These are phyloP conservation scores for Penicillium sp. DNA, from an alignment of 2,329 filamentous ascomycete genomes.

Conservation along the genomic window DNA sequence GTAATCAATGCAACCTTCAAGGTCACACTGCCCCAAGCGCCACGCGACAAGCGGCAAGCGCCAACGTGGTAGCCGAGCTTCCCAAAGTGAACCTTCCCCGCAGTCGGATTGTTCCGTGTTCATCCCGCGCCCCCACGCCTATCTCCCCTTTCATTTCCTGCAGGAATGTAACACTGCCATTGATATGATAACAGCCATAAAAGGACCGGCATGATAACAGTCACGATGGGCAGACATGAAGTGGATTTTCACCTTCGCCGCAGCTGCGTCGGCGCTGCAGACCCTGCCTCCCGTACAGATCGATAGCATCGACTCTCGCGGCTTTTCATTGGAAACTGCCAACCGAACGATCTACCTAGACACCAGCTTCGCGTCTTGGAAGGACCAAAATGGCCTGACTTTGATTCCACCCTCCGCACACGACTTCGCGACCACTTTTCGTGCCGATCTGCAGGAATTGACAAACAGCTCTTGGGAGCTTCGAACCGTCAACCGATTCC, in stretches of 20 bases:
- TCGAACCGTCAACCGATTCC: constrained; percentile 37
- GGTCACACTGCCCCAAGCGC: not conserved
- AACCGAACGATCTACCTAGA: constrained; percentile 42
- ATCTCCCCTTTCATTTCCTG: not conserved
- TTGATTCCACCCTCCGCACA: constrained; percentile 54
- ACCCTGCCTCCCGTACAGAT: constrained; percentile 40
- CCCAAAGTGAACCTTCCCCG: not conserved
- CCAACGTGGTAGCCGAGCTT: not conserved
- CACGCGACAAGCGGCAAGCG: not conserved
- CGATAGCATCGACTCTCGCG: constrained; percentile 32
- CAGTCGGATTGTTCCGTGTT: not conserved
- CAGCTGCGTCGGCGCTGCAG: constrained; percentile 38
- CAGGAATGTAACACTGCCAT: constrained; percentile 22
- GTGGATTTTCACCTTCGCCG: constrained; percentile 10
- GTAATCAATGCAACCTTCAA: not conserved
- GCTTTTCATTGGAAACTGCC: constrained; percentile 16
- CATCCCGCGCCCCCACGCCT: constrained; percentile 7
- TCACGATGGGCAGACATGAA: constrained; percentile 10
- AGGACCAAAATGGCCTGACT: constrained; percentile 51
- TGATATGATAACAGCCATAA: not conserved
- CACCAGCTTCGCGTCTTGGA: constrained; percentile 38
- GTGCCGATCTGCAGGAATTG: constrained; percentile 46
- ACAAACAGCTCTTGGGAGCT: constrained; percentile 48
- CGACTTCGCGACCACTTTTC: constrained; percentile 54
- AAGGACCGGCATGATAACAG: not conserved